Conservation (phyloP, 257 asterid species). For the Phtheirospermum japonicum region DNA sequence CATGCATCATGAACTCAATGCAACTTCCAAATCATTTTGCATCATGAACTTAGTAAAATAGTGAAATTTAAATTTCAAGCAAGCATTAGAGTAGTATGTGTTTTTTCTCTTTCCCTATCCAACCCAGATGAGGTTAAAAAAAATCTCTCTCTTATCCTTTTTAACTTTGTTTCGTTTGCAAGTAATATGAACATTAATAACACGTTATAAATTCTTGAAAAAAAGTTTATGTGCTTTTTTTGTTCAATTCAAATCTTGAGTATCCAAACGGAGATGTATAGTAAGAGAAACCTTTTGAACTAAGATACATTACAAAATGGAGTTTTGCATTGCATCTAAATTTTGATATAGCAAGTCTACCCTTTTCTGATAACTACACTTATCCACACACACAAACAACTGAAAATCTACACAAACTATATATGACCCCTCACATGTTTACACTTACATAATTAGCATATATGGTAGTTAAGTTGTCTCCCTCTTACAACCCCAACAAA, state of each 20-base stretch:
- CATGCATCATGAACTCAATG: neutral
- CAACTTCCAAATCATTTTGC: no score
- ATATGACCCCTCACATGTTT: conserved; percentile 6
- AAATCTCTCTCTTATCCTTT: no score
- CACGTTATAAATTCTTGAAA: no score
- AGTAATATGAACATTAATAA: no score
- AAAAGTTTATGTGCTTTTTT: no score
- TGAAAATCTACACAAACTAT: neutral
- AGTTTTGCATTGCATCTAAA: neutral
- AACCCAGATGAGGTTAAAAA: neutral
- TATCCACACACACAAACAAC: neutral
- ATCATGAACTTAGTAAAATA: no score
- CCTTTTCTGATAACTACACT: conserved; percentile 4
- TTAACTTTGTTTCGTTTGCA: no score
- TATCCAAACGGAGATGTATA: no score
- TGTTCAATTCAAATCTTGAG: no score
- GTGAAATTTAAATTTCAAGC: conserved; percentile 1
- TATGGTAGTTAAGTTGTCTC: conserved; percentile 56
- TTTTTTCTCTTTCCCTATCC: neutral
- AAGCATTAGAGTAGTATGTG: neutral
- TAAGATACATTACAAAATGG: no score
- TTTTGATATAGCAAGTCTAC: neutral
- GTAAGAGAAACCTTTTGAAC: no score
- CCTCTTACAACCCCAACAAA: conserved; percentile 43
- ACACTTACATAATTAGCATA: neutral